Evolutionary conservation across 139 green algal genomes (phyloP), one percentile per base, ranked within the genome.

Genomic region (Tetradesmus lagerheimii): DNA sequence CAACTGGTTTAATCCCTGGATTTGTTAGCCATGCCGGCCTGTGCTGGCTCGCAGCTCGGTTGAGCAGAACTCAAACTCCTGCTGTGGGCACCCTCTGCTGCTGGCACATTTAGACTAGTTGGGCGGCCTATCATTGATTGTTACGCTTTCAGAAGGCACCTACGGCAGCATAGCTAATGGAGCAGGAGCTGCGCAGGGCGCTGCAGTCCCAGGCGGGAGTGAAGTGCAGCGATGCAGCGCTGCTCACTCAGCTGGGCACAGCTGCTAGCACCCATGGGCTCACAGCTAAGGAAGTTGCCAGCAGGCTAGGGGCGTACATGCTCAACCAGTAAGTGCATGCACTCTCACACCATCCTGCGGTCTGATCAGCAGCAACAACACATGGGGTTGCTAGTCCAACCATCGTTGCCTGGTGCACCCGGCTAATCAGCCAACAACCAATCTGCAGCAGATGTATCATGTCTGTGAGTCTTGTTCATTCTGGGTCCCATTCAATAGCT

Each of bases 321-420:
- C 50, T 91, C 0, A 88, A 91, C 31, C 18, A 71, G 88, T 88
- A 37, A 78, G 87, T 90, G 23, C 11, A 37, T 79, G 29, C 71
- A 16, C 14, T 20, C 11, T 23, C 9, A 4, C 11, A 2, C 4
- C 31, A 41, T 79, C 14, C 5, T 79, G 25, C 29, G 15, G 11
- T 39, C 71, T 41, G n/a, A 38, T 37, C 71, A 79, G 71, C 71
- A 37, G 9, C 71, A 35, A 12, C 71, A 79, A 41, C 8, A 9
- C 71, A 79, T 20, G n/a, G 31, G 31, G n/a, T 29, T 38, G 57
- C 25, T 62, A 14, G 47, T 62, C 8, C 47, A 62, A 18, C 47
- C 47, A 62, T 20, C 20, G 47, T 62, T 62, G 47, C 47, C 47
- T 62, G 47, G 12, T 62, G 47, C 12, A 71, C 57, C 57, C 31